Base-by-base conservation (phyloP, 2,329 filamentous ascomycete genomes). In the Aspergillus sp. region DNA sequence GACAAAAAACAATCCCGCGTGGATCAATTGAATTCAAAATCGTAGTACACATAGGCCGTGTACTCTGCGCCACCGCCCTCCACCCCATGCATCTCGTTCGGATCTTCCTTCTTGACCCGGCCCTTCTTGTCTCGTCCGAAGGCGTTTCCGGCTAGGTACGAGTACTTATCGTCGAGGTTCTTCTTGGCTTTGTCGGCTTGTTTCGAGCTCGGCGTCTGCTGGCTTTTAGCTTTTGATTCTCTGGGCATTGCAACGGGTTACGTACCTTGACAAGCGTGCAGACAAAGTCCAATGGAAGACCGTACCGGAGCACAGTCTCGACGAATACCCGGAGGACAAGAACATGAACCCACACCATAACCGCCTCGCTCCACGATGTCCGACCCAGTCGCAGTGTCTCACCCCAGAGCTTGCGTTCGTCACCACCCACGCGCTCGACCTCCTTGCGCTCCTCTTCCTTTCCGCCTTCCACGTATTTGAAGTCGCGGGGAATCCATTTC, bases 271-370 rank as follows among this genome's bases (percentile, higher is more conserved):
- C 81, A 64, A 97, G 78, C 15, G 88, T 91, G 66, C 89, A 90
- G 49, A 96, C 88, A 75, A 93, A 99, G 66, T 96, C 90, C 63
- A 97, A 78, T 48, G 95, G 95, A 67, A 99, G 76, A 27, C 95
- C 95, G 71, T 99, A 99, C 64, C 95, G 87, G 70, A 99, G 80
- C n/a, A 99, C 95, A 5, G 93, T 96, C 82, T 99, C 95, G 19
- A 99, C 95, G 76, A 98, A 99, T 19, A 98, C 93, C 54, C 95
- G 83, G 68, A 99, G 78, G 6, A 93, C 90, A 69, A 98, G 81
- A 27, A 96, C 90, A 72, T 99, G 95, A 50, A 96, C 84, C 91
- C 93, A 96, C 54, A 93, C 89, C 91, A 96, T 96, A 64, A 96
- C 91, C 62, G 89, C 89, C 78, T 99, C 95, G 71, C 91, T 93